Evolutionary conservation across 2,329 filamentous ascomycete genomes (phyloP), one percentile per base, ranked within the genome.

Genomic region (Reticulascus tulasneorum): DNA sequence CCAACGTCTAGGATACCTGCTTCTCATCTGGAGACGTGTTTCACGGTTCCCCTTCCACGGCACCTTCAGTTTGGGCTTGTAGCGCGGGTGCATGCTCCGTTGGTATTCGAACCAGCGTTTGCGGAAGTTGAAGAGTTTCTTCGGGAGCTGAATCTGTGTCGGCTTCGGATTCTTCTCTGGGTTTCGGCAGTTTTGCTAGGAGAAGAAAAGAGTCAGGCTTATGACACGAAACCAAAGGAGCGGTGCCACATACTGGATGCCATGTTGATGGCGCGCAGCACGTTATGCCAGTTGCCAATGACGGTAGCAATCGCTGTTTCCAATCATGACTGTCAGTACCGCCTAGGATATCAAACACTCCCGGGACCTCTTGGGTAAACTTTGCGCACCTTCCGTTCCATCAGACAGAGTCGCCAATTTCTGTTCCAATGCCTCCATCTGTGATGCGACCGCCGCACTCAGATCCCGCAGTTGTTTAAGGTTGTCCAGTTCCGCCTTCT

Each of bases 281-380:
- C 86, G 50, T 87, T 90, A 59, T 90, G 84, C 87, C 87, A 94
- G 58, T 93, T 94, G 35, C 82, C 77, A 56, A 94, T 69, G 16
- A 94, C 86, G n/a, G 82, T 76, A 24, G 87, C 86, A 52, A 94
- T 87, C 42, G 84, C 86, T 88, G 56, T 30, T 17, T 17, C 15
- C 20, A 12, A 15, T 42, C 23, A 28, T n/a, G n/a, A n/a, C n/a
- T n/a, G n/a, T n/a, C n/a, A n/a, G n/a, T n/a, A n/a, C n/a, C n/a
- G 23, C 10, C 22, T 15, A 18, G 29, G 11, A 12, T 9, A 11
- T 20, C 9, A n/a, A 23, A n/a, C 13, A 9, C 22, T 10, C 17
- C 7, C 10, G n/a, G 24, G 16, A 13, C n/a, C 19, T 7, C 19
- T 13, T 19, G 19, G 20, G 5, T 16, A 29, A 19, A 21, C 10